Evolutionary conservation across 768 basidiomycete genomes (phyloP).

Genomic region (Panaeolus papilionaceus): DNA sequence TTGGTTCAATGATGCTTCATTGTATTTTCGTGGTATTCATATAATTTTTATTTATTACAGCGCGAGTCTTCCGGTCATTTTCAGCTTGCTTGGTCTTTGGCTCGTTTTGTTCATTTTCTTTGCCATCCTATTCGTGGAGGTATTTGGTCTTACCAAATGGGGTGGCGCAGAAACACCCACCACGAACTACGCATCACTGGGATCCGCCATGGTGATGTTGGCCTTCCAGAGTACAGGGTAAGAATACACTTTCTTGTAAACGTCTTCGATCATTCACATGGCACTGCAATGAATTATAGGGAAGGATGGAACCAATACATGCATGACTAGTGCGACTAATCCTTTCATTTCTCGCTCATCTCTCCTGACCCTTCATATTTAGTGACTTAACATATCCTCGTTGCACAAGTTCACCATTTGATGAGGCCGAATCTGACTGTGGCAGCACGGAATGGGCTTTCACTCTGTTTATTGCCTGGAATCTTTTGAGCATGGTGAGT

Average conservation of each 20-base stretch:
- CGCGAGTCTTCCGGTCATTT: conserved; percentile 84
- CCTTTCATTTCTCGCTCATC: neutral
- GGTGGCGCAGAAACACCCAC: conserved; percentile 67
- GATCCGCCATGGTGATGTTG: conserved; percentile 85
- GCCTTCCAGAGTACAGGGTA: conserved; percentile 94
- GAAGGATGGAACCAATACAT: conserved; percentile 98
- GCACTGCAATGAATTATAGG: conserved; percentile 43
- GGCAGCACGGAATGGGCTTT: conserved; percentile 87
- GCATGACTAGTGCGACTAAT: conserved; percentile 85
- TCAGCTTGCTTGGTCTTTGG: conserved; percentile 89
- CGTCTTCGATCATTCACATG: conserved; percentile 19
- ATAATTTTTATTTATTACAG: conserved; percentile 44
- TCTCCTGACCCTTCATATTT: conserved; percentile 20
- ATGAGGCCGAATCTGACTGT: conserved; percentile 78
- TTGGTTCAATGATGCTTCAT: conserved; percentile 34
- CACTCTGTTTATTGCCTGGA: conserved; percentile 92
- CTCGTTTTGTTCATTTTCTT: conserved; percentile 90
- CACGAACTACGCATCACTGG: conserved; percentile 82
- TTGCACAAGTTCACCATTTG: conserved; percentile 64
- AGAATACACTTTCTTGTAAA: conserved; percentile 31
- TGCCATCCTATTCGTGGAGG: conserved; percentile 86
- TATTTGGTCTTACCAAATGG: conserved; percentile 93
- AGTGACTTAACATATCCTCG: conserved; percentile 81
- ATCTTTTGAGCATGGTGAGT: conserved; percentile 89
- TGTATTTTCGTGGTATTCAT: neutral